These are phyloP conservation scores for Rhododendron williamsianum DNA, from an alignment of 148 eudicot genomes.

Conservation along the genomic window DNA sequence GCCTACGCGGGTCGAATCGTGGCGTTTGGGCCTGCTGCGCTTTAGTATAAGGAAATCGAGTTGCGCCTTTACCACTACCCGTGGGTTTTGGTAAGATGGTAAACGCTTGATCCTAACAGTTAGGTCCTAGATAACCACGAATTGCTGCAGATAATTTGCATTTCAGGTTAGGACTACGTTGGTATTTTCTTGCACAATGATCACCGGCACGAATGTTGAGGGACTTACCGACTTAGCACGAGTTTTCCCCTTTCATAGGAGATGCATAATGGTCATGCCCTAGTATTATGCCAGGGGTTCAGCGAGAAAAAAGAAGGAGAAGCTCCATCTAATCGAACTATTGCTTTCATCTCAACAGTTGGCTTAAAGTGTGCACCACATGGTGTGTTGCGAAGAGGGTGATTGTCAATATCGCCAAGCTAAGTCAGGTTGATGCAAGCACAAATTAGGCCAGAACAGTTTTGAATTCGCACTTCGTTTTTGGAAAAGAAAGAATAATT, in stretches of 20 bases:
- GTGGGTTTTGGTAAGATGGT: too few relatives aligned
- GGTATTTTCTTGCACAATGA: neutral
- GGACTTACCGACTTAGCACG: neutral
- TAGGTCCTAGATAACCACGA: neutral
- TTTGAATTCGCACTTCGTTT: neutral
- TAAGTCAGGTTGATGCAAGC: neutral
- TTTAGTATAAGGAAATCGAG: too few relatives aligned
- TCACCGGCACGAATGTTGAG: too few relatives aligned
- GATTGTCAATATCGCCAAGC: neutral
- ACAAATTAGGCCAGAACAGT: neutral
- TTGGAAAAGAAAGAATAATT: neutral
- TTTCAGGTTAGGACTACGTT: neutral
- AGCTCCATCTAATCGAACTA: neutral
- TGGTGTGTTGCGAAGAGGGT: neutral
- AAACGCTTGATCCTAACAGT: too few relatives aligned
- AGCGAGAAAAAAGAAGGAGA: neutral
- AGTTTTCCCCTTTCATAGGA: neutral
- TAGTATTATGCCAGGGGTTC: neutral
- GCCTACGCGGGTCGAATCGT: too few relatives aligned
- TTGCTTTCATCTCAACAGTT: neutral
- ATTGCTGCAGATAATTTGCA: neutral
- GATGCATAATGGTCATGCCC: neutral
- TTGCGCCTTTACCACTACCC: too few relatives aligned
- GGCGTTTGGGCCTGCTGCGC: too few relatives aligned
- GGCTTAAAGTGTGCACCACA: neutral